These are phyloP conservation scores for Phaseolus lunatus DNA, from an alignment of 306 rosid species.

Conservation along the genomic window DNA sequence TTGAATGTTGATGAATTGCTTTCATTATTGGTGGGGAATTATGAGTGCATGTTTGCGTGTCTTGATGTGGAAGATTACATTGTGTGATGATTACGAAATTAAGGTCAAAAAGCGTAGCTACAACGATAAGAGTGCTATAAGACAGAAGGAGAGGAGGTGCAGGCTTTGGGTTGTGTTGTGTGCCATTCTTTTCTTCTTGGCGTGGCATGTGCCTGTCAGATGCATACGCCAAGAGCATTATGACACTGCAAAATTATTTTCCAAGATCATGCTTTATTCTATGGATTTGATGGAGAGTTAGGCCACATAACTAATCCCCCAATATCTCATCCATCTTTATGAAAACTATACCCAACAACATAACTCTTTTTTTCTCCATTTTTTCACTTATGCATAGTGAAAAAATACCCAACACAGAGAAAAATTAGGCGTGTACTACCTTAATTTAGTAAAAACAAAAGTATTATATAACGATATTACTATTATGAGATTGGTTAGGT, in stretches of 20 bases:
- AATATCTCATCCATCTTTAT: constrained; percentile 40
- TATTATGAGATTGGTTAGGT: constrained; percentile 11
- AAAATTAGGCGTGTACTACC: not conserved
- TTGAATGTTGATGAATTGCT: constrained; percentile 37
- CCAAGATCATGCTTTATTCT: constrained; percentile 11
- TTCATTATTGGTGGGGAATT: constrained; percentile 45
- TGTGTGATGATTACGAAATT: constrained; percentile 50
- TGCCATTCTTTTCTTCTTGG: constrained; percentile 49
- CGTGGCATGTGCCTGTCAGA: constrained; percentile 45
- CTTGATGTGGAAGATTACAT: constrained; percentile 54
- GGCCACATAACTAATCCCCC: constrained; percentile 40
- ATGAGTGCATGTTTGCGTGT: constrained; percentile 56
- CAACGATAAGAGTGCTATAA: constrained; percentile 36
- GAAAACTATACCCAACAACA: not conserved
- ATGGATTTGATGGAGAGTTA: constrained; percentile 46
- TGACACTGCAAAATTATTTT: constrained; percentile 42
- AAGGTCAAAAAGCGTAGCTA: constrained; percentile 46
- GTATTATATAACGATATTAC: too few relatives aligned
- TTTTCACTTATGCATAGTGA: not conserved
- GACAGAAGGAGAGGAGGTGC: not conserved
- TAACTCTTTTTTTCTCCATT: not conserved
- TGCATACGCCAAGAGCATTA: constrained; percentile 47
- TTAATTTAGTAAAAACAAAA: not conserved
- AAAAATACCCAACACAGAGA: not conserved
- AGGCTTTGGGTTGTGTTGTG: constrained; percentile 35